phyloP scores from a whole-genome alignment of 2,329 filamentous ascomycete genomes.

The Colletotrichum sp. region DNA sequence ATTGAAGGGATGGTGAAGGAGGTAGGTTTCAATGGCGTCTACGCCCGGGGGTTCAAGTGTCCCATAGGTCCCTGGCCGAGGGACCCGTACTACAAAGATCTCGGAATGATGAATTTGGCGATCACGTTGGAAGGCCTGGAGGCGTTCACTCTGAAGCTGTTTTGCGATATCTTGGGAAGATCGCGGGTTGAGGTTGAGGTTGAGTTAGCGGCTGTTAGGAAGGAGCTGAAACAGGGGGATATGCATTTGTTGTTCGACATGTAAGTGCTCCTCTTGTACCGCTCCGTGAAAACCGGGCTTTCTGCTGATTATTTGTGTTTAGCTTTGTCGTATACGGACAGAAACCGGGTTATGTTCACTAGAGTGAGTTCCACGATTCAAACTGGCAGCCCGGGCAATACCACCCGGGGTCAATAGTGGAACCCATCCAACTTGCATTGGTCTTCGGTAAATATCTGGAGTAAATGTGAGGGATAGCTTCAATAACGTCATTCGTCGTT shows the following conservation, averaged over 20 bases:
- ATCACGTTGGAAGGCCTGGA: background rate
- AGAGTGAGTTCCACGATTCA: background rate
- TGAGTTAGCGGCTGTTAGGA: background rate
- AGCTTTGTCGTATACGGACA: background rate
- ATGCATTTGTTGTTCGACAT: background rate
- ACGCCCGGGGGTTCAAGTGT: background rate
- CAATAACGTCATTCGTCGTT: background rate
- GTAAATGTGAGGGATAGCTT: background rate
- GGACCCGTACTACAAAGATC: background rate
- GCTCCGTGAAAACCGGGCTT: background rate
- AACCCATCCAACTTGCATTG: background rate
- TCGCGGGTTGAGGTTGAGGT: background rate
- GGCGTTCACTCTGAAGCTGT: background rate
- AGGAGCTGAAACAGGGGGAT: background rate
- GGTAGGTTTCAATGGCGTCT: background rate
- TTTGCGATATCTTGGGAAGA: background rate
- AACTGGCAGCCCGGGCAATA: background rate
- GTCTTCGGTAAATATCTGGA: background rate
- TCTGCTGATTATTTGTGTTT: background rate
- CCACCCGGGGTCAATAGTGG: fast-evolving
- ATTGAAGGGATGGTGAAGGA: background rate
- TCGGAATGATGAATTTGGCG: background rate
- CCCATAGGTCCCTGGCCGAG: background rate
- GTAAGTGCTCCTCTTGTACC: background rate
- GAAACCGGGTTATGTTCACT: background rate